These are phyloP conservation scores for Tothia fuscella DNA, from an alignment of 2,329 filamentous ascomycete species.

Conservation along the genomic window DNA sequence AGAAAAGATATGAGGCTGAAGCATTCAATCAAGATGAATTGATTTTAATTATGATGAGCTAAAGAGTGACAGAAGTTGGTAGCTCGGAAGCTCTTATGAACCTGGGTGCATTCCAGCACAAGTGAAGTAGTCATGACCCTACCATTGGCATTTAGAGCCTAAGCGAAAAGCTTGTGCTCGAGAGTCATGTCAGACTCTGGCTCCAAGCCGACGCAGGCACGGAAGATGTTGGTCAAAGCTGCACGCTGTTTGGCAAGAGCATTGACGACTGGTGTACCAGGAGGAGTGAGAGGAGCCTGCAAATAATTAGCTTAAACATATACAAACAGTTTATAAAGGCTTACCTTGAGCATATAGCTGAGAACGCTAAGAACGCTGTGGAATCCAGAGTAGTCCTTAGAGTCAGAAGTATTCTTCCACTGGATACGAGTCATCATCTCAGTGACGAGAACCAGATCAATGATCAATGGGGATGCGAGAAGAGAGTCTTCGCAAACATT, in stretches of 20 bases:
- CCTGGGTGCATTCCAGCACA: too few relatives aligned
- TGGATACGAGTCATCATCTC: constrained; percentile 98
- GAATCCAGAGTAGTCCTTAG: constrained; percentile 75
- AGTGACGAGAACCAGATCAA: constrained; percentile 82
- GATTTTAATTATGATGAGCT: too few relatives aligned
- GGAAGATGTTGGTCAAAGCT: constrained; percentile 95
- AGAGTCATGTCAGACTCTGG: constrained; percentile 98
- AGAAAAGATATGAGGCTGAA: too few relatives aligned
- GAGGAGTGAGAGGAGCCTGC: constrained; percentile 80
- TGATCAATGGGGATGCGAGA: constrained; percentile 89
- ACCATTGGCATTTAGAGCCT: too few relatives aligned
- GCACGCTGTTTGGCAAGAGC: constrained; percentile 90
- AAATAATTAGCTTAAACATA: constrained; percentile 11
- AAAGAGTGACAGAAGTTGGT: too few relatives aligned
- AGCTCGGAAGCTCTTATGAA: too few relatives aligned
- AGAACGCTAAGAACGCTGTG: constrained; percentile 94
- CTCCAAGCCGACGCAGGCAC: constrained; percentile 89
- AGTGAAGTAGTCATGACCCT: too few relatives aligned
- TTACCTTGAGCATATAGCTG: constrained; percentile 88
- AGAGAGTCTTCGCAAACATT: constrained; percentile 99
- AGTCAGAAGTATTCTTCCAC: constrained; percentile 59
- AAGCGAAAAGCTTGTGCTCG: constrained; percentile 96
- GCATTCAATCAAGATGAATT: too few relatives aligned
- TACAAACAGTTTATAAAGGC: constrained; percentile 9
- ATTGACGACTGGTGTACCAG: constrained; percentile 92